phyloP scores from a whole-genome alignment of 257 asterid genomes.

The Solanum bukasovii region DNA sequence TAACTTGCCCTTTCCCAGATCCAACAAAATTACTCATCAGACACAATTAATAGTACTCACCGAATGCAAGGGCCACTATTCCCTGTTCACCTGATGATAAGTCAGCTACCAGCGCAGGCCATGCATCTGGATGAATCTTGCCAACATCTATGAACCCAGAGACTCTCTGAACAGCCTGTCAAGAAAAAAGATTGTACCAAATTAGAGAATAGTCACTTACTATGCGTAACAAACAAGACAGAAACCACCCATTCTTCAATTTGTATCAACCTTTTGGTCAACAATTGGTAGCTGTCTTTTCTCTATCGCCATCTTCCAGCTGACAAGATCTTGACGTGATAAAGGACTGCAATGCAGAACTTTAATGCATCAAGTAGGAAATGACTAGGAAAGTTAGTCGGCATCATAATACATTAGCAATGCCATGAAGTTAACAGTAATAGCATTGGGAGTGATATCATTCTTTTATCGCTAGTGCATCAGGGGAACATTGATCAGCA shows the following conservation, averaged over 20 bases:
- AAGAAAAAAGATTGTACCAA: neutral
- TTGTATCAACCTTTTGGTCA: slow-evolving; percentile 58
- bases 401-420: neutral
- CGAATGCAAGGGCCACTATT: slow-evolving; percentile 76
- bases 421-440: neutral
- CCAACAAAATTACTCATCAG: neutral
- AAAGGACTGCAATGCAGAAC: slow-evolving; percentile 49
- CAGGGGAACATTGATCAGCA: neutral
- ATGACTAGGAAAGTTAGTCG: slow-evolving; percentile 1
- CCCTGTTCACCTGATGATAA: slow-evolving; percentile 84
- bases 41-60: slow-evolving; percentile 24
- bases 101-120: slow-evolving; percentile 97
- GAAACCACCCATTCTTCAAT: slow-evolving; percentile 3
- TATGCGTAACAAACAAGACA: neutral
- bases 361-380: slow-evolving; percentile 1
- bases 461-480: neutral
- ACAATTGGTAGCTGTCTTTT: slow-evolving; percentile 78
- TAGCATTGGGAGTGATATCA: neutral
- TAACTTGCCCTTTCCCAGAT: neutral
- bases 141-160: slow-evolving; percentile 91
- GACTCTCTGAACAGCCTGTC: slow-evolving; percentile 65
- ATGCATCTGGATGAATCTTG: slow-evolving; percentile 91
- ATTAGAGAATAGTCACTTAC: neutral
- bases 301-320: slow-evolving; percentile 97
- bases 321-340: slow-evolving; percentile 96